phyloP scores from a whole-genome alignment of 164 flowering plant species.

The Magnolia kwangsiensis region DNA sequence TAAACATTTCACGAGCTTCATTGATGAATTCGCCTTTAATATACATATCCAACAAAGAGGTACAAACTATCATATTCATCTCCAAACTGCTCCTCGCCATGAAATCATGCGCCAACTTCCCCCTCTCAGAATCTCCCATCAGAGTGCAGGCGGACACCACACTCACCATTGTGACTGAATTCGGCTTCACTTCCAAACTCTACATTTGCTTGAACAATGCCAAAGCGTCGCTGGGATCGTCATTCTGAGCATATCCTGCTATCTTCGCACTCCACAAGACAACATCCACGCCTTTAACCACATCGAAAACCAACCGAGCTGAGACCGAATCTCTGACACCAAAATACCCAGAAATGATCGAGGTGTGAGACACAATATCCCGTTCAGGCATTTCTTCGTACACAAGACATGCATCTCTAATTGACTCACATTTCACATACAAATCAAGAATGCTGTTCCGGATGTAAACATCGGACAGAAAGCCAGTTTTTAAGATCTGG shows the following conservation, averaged over 20 bases:
- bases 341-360: conserved; percentile 14
- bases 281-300: conserved; percentile 13
- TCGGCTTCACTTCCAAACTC: conserved; percentile 13
- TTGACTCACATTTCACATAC: conserved; percentile 11
- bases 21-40: conserved; percentile 15
- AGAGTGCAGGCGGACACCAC: conserved; percentile 20
- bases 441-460: conserved; percentile 13
- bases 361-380: conserved; percentile 17
- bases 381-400: conserved; percentile 27
- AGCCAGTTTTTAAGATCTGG: conserved; percentile 13
- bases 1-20: conserved; percentile 18
- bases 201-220: conserved; percentile 18
- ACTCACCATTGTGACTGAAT: conserved; percentile 20
- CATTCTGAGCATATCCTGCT: conserved; percentile 22
- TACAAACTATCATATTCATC: conserved; percentile 17
- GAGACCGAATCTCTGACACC: conserved; percentile 11
- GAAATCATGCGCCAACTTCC: conserved; percentile 12
- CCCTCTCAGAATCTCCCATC: conserved; percentile 14
- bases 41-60: conserved; percentile 25
- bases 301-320: conserved; percentile 19
- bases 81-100: conserved; percentile 8
- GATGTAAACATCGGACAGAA: conserved; percentile 12
- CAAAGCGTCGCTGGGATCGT: conserved; percentile 17
- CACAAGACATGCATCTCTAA: conserved; percentile 11
- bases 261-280: conserved; percentile 23